A percentile compares a stretch with the other conserved stretches of the same genome.
These are phyloP conservation scores for Achlya hypogyna DNA, from an alignment of 352 stramenopile species.

Conservation along the genomic window DNA sequence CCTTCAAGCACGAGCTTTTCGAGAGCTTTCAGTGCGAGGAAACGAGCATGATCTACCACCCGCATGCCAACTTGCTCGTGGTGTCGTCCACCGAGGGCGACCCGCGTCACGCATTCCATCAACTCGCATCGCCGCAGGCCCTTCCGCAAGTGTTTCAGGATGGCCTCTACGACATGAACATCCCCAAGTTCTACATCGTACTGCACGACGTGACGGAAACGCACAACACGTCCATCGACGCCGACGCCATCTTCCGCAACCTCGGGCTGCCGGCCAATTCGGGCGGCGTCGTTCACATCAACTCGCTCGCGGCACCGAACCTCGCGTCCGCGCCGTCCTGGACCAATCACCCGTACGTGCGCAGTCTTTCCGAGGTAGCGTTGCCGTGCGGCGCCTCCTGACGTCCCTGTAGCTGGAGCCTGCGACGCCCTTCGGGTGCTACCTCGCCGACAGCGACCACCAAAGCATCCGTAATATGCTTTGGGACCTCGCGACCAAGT, in stretches of 20 bases:
- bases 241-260: conserved; percentile 61
- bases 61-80: conserved; percentile 61
- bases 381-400: neutral
- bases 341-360: conserved; percentile 55
- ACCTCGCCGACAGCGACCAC: conserved; percentile 61
- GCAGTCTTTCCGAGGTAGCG: conserved; percentile 5
- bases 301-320: conserved; percentile 35
- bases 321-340: conserved; percentile 31
- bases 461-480: conserved; percentile 55
- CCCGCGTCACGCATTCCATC: conserved; percentile 61
- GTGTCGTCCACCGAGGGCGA: conserved; percentile 78
- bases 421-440: conserved; percentile 19
- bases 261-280: conserved; percentile 43
- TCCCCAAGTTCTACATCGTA: conserved; percentile 85
- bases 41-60: conserved; percentile 63
- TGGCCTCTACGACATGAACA: conserved; percentile 64
- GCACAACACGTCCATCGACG: conserved; percentile 66
- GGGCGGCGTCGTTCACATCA: conserved; percentile 53
- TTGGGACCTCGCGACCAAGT: conserved; percentile 60
- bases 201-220: conserved; percentile 79
- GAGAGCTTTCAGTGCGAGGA: conserved; percentile 80
- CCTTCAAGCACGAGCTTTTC: conserved; percentile 69
- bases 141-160: conserved; percentile 55
- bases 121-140: conserved; percentile 38
- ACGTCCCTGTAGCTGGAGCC: neutral